These are phyloP conservation scores for Colletotrichum salicis DNA, from an alignment of 2,329 filamentous ascomycete genomes.

Conservation along the genomic window DNA sequence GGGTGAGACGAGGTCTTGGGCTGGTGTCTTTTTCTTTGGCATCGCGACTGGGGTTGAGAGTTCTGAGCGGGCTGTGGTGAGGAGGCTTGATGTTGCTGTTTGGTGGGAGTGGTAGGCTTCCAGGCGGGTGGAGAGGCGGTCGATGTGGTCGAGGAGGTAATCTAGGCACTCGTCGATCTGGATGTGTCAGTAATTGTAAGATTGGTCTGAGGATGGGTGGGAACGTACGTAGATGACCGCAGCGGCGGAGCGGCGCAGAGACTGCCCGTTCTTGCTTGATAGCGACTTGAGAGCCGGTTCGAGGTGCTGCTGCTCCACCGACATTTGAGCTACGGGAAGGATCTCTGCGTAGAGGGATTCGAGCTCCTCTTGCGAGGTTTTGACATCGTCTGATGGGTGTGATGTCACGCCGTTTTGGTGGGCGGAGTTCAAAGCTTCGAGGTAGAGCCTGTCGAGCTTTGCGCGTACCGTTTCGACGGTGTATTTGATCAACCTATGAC, in stretches of 20 bases:
- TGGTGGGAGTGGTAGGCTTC: conserved; percentile 60
- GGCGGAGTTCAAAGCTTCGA: conserved; percentile 55
- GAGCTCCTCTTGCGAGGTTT: conserved; percentile 69
- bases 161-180: conserved; percentile 64
- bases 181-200: conserved; percentile 36
- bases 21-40: conserved; percentile 38
- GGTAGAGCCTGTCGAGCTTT: conserved; percentile 65
- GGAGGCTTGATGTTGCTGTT: conserved; percentile 49
- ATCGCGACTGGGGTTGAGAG: conserved; percentile 44
- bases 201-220: background rate
- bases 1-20: conserved; percentile 47
- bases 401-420: conserved; percentile 47
- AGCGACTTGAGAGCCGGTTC: conserved; percentile 66
- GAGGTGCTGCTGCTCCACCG: conserved; percentile 73
- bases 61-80: conserved; percentile 57
- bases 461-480: conserved; percentile 66
- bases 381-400: conserved; percentile 43
- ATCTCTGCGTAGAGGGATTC: conserved; percentile 78
- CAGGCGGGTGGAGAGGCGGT: conserved; percentile 53
- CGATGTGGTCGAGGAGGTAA: conserved; percentile 60
- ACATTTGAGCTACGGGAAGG: conserved; percentile 76
- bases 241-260: conserved; percentile 55
- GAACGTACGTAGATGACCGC: conserved; percentile 63
- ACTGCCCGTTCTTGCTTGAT: conserved; percentile 55
- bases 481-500: conserved; percentile 63